Conservation (phyloP, 768 basidiomycete genomes). For the Leucosporidium scottii region DNA sequence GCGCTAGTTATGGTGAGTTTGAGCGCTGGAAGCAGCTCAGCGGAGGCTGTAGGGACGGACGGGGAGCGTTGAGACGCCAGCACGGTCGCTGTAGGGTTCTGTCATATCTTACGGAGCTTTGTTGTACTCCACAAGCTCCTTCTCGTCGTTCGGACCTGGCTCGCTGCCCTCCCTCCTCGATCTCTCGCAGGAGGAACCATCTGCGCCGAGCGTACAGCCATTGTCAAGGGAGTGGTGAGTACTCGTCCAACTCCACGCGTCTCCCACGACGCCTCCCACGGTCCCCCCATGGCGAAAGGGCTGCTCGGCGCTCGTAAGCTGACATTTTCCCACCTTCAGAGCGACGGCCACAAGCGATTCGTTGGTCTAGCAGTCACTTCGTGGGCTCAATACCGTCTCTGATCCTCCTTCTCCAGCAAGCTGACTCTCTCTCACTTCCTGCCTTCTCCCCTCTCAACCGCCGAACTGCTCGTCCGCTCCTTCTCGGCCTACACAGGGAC, state of each 20-base stretch:
- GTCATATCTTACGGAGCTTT: too few relatives aligned
- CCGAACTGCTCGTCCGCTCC: too few relatives aligned
- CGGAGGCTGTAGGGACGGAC: too few relatives aligned
- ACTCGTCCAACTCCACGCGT: too few relatives aligned
- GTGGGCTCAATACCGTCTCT: slow-evolving; percentile 46
- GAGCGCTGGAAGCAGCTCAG: not conserved
- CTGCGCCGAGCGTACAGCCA: slow-evolving; percentile 88
- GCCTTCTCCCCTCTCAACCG: not conserved
- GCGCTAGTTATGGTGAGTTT: slow-evolving; percentile 72
- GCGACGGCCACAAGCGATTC: slow-evolving; percentile 67
- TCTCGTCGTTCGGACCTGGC: too few relatives aligned
- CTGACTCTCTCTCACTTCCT: not conserved
- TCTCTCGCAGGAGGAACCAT: slow-evolving; percentile 64
- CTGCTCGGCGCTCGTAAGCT: not conserved
- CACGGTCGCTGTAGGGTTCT: too few relatives aligned
- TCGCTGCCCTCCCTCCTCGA: too few relatives aligned
- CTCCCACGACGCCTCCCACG: too few relatives aligned
- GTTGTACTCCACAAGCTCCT: too few relatives aligned
- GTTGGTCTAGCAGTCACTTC: slow-evolving; percentile 70
- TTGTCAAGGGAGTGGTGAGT: slow-evolving; percentile 87
- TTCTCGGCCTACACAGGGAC: slow-evolving; percentile 50
- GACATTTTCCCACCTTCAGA: slow-evolving; percentile 47
- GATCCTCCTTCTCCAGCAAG: not conserved
- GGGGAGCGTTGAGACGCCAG: too few relatives aligned
- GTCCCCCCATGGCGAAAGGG: too few relatives aligned